Percentiles rank a stretch among this genome's conserved stretches.
phyloP scores from a whole-genome alignment of 2,329 filamentous ascomycete genomes.

The Botrytis tulipae region DNA sequence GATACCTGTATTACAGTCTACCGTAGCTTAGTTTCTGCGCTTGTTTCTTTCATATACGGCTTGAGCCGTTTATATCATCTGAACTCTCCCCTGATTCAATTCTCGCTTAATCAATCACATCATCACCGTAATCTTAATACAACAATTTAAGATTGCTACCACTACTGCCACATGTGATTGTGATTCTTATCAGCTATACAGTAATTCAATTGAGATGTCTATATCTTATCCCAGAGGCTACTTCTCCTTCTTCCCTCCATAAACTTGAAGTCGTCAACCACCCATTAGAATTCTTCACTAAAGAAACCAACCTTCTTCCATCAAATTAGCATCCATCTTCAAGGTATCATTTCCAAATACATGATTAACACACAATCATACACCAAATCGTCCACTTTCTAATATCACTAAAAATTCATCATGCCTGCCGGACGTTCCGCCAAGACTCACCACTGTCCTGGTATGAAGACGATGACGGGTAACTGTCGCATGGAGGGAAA shows the following conservation, averaged over 20 bases:
- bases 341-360: not conserved
- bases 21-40: not conserved
- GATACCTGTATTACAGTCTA: accelerated
- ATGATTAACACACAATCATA: not conserved
- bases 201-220: not conserved
- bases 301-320: not conserved
- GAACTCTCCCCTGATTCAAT: not conserved
- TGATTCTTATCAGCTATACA: not conserved
- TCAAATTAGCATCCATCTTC: not conserved
- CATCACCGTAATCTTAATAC: not conserved
- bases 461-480: not conserved
- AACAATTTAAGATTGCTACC: not conserved
- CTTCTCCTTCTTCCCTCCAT: not conserved
- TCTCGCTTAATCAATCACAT: not conserved
- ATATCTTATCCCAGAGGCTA: not conserved
- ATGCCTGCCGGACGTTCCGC: not conserved
- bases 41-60: not conserved
- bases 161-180: not conserved
- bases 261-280: not conserved
- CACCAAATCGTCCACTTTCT: not conserved
- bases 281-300: not conserved
- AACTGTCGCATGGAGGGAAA: not conserved
- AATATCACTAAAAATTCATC: not conserved
- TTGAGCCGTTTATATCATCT: not conserved
- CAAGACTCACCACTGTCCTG: not conserved